Evolutionary conservation across 129 eudicot species (phyloP).

Genomic region (Calendula officinalis): DNA sequence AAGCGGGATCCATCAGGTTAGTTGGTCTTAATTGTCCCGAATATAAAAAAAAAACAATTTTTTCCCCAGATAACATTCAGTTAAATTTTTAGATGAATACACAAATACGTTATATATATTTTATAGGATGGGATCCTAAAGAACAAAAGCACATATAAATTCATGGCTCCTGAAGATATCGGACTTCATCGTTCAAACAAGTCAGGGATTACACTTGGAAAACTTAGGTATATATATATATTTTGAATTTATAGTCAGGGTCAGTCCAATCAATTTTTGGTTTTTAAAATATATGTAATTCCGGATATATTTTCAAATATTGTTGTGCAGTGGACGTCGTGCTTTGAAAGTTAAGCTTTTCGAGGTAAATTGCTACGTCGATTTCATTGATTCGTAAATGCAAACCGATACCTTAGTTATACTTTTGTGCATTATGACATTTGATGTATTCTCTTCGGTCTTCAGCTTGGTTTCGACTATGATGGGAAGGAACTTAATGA

Average conservation of each 20-base stretch:
- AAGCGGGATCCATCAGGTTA: too few species aligned
- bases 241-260: too few species aligned
- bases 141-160: constrained; percentile 69
- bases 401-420: too few species aligned
- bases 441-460: background rate
- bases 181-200: constrained; percentile 43
- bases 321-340: constrained; percentile 71
- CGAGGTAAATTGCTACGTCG: constrained; percentile 38
- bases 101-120: too few species aligned
- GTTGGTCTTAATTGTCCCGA: too few species aligned
- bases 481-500: constrained; percentile 66
- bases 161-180: constrained; percentile 16
- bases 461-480: constrained; percentile 61
- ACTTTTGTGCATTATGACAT: too few species aligned
- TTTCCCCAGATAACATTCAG: too few species aligned
- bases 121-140: constrained; percentile 32
- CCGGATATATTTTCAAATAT: background rate
- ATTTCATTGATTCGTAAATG: background rate
- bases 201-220: constrained; percentile 84
- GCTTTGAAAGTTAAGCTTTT: constrained; percentile 62
- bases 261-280: too few species aligned
- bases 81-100: too few species aligned
- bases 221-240: constrained; percentile 79
- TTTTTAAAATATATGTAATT: background rate
- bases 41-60: too few species aligned